A percentile compares a stretch with the other conserved stretches of the same genome.
These are phyloP conservation scores for Acorus calamus DNA, from an alignment of 106 monocot genomes.

Conservation along the genomic window DNA sequence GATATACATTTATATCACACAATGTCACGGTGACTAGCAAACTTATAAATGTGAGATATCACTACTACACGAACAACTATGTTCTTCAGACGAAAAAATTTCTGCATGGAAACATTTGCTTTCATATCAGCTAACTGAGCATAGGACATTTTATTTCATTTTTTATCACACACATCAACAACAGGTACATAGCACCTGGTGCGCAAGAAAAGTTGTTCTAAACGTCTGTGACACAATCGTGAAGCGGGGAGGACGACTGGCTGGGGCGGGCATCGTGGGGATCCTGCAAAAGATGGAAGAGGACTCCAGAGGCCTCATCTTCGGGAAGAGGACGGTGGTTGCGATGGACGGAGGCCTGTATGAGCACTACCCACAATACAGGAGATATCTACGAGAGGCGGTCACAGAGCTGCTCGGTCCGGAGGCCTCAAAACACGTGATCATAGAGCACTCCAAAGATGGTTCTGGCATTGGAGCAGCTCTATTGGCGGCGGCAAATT, in stretches of 20 bases:
- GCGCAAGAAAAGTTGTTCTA: constrained; percentile 21
- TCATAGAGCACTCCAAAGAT: constrained; percentile 52
- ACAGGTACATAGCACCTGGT: constrained; percentile 18
- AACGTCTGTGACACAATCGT: constrained; percentile 41
- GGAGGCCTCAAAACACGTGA: constrained; percentile 28
- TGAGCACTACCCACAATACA: constrained; percentile 54
- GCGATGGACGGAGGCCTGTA: constrained; percentile 74
- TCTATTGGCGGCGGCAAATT: constrained; percentile 51
- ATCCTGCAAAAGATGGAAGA: constrained; percentile 51
- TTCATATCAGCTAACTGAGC: no score
- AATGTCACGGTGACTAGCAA: no score
- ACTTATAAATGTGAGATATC: no score
- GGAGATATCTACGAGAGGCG: constrained; percentile 39
- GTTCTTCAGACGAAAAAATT: no score
- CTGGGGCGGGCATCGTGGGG: constrained; percentile 55
- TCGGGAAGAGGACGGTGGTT: constrained; percentile 41
- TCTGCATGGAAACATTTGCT: no score
- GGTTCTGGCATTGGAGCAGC: constrained; percentile 68
- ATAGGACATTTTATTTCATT: no score
- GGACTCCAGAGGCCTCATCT: constrained; percentile 34
- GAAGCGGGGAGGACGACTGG: constrained; percentile 44
- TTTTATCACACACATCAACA: no score
- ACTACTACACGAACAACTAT: no score
- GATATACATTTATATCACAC: no score
- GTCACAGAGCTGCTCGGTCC: constrained; percentile 44